Conservation (phyloP, 106 monocot species). For the Dioscorea alata region DNA sequence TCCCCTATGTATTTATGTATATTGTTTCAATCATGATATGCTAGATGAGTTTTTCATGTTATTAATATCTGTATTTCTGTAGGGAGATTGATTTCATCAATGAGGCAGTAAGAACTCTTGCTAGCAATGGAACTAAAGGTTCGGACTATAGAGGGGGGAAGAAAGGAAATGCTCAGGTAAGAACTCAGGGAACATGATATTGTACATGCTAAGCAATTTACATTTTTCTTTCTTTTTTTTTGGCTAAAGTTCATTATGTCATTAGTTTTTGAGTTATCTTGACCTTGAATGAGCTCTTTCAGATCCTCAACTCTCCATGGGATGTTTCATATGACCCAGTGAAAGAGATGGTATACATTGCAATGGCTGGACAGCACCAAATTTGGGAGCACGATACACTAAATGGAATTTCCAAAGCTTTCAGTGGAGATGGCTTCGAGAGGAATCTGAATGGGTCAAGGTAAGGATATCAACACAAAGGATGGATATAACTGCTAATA, state of each 20-base stretch:
- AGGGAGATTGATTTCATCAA: slow-evolving; percentile 95
- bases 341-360: slow-evolving; percentile 76
- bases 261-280: background rate
- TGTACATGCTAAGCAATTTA: no score
- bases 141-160: slow-evolving; percentile 83
- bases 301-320: slow-evolving; percentile 99
- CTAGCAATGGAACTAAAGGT: slow-evolving; percentile 98
- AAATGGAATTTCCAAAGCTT: slow-evolving; percentile 53
- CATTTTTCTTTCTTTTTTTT: background rate
- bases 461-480: slow-evolving; percentile 22
- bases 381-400: slow-evolving; percentile 72
- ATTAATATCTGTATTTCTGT: background rate
- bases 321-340: slow-evolving; percentile 79
- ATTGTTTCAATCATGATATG: no score
- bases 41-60: no score
- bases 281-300: slow-evolving; percentile 1
- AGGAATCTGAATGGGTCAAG: slow-evolving; percentile 93
- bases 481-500: no score
- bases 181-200: background rate
- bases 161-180: slow-evolving; percentile 71
- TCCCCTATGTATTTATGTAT: no score
- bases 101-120: slow-evolving; percentile 78
- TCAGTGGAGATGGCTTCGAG: slow-evolving; percentile 94
- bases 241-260: background rate
- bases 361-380: slow-evolving; percentile 99